phyloP scores from a whole-genome alignment of 441 rosid species.

The Melastoma candidum region DNA sequence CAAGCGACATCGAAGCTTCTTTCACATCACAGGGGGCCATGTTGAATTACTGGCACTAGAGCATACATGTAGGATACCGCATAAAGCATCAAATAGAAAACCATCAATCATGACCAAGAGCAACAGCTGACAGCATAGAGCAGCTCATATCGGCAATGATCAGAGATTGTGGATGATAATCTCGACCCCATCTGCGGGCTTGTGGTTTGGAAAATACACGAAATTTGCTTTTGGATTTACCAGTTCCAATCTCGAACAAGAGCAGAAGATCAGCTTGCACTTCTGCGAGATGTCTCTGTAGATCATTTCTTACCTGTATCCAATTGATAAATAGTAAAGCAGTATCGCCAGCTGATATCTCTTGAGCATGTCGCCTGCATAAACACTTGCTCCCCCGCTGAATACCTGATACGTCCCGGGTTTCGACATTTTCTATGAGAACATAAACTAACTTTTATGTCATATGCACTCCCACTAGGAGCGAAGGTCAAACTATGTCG shows the following conservation, averaged over 20 bases:
- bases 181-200: background rate
- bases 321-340: slow-evolving; percentile 1
- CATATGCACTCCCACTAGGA: no score
- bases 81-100: no score
- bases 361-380: background rate
- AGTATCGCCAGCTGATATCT: slow-evolving; percentile 4
- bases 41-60: no score
- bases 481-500: no score
- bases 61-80: no score
- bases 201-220: background rate
- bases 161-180: background rate
- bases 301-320: slow-evolving; percentile 3
- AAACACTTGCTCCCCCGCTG: background rate
- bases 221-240: background rate
- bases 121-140: background rate
- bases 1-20: no score
- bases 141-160: background rate
- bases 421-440: slow-evolving; percentile 1
- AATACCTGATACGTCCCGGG: background rate
- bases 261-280: background rate
- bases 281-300: background rate
- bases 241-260: slow-evolving; percentile 5
- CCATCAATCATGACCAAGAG: no score
- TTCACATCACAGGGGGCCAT: no score
- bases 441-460: background rate